A percentile compares a stretch with the other conserved stretches of the same genome.
Conservation (phyloP, 192 early-diverging fungal genomes). For the Coemansia sp. region DNA sequence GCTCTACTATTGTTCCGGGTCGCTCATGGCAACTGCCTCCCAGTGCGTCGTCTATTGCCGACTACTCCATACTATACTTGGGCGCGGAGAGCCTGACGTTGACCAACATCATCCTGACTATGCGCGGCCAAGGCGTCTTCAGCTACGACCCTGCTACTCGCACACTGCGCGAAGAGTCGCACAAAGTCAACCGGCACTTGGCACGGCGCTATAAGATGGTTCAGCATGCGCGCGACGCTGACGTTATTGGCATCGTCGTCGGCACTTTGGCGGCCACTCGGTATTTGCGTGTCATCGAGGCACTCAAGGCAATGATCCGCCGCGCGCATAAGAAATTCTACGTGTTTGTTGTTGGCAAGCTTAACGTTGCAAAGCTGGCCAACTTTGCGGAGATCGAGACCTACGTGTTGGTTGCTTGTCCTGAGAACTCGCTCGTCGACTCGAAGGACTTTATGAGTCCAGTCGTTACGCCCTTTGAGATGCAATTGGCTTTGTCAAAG, state of each 20-base stretch:
- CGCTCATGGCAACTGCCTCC: conserved; percentile 59
- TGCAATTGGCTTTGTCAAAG: conserved; percentile 74
- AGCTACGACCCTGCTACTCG: conserved; percentile 71
- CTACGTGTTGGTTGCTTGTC: conserved; percentile 91
- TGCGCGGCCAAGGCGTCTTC: conserved; percentile 57
- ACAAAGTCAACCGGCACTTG: conserved; percentile 61
- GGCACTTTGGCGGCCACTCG: conserved; percentile 93
- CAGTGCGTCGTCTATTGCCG: conserved; percentile 50
- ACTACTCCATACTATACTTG: conserved; percentile 82
- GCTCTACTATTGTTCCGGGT: conserved; percentile 38
- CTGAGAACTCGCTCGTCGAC: conserved; percentile 93
- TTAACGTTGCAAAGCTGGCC: conserved; percentile 94
- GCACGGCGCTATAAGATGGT: conserved; percentile 79
- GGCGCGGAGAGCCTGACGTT: conserved; percentile 81
- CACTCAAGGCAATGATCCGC: conserved; percentile 76
- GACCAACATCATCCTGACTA: conserved; percentile 86
- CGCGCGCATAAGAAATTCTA: conserved; percentile 80
- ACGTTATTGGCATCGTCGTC: conserved; percentile 92
- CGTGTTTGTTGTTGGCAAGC: conserved; percentile 90
- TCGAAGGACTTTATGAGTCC: conserved; percentile 88
- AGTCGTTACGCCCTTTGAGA: conserved; percentile 92
- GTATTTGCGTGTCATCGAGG: conserved; percentile 81
- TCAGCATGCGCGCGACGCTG: conserved; percentile 90
- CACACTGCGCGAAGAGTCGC: conserved; percentile 60
- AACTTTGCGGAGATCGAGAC: conserved; percentile 97